These are phyloP conservation scores for Dillenia turbinata DNA, from an alignment of 164 flowering plant genomes.

Conservation along the genomic window DNA sequence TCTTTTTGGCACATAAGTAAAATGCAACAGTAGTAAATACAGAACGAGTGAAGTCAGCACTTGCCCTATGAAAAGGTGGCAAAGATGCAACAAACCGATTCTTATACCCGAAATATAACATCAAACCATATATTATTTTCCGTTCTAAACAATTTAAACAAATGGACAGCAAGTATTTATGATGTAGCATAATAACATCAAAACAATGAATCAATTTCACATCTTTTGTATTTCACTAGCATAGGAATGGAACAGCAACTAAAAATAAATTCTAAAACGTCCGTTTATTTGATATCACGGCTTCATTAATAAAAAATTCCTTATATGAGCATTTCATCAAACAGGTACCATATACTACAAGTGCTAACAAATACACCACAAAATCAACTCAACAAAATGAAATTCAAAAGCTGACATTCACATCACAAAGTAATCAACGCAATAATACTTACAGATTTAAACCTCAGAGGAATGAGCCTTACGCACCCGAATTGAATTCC, in stretches of 20 bases:
- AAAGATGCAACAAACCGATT: slow-evolving; percentile 71
- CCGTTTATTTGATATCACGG: too few species aligned
- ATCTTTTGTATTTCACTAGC: too few species aligned
- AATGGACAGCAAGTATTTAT: too few species aligned
- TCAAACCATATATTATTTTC: background rate
- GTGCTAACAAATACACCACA: background rate
- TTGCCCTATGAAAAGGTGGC: slow-evolving; percentile 68
- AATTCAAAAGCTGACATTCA: background rate
- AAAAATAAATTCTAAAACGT: too few species aligned
- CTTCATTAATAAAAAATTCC: too few species aligned
- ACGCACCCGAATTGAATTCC: slow-evolving; percentile 95
- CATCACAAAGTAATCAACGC: background rate
- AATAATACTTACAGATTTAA: slow-evolving; percentile 57
- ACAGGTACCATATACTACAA: background rate
- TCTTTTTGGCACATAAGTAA: slow-evolving; percentile 82
- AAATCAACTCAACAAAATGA: background rate
- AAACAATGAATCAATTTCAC: too few species aligned
- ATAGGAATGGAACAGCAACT: too few species aligned
- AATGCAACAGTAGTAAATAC: slow-evolving; percentile 92
- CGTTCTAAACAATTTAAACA: too few species aligned
- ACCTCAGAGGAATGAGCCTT: slow-evolving; percentile 71
- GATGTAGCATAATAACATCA: too few species aligned
- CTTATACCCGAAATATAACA: slow-evolving; percentile 53
- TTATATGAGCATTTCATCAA: background rate
- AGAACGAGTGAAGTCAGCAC: slow-evolving; percentile 80